Evolutionary conservation across 768 basidiomycete genomes (phyloP).

Genomic region (Fomitopsis serialis): DNA sequence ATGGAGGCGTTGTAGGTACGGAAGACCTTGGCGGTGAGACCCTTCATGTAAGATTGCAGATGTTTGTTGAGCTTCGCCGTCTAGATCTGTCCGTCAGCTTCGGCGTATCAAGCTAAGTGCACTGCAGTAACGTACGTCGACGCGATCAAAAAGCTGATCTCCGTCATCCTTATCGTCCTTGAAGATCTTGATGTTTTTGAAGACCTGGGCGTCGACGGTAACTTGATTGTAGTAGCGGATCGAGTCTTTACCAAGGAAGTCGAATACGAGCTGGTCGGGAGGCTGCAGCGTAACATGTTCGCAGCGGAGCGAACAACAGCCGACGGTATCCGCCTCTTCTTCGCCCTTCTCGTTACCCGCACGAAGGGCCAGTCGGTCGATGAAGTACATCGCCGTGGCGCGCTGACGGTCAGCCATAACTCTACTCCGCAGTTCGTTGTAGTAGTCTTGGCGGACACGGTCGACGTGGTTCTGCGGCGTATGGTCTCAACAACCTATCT

Average conservation of each 20-base stretch:
- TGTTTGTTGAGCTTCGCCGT: conserved; percentile 88
- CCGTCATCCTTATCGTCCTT: conserved; percentile 87
- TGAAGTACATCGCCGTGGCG: conserved; percentile 99
- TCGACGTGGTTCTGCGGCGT: conserved; percentile 78
- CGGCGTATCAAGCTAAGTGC: neutral
- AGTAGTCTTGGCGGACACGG: conserved; percentile 86
- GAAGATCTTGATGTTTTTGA: conserved; percentile 97
- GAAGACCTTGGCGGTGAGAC: conserved; percentile 97
- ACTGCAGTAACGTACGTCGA: conserved; percentile 58
- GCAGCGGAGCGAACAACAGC: conserved; percentile 95
- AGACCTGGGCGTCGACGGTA: conserved; percentile 84
- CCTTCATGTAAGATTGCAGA: conserved; percentile 90
- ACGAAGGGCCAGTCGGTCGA: conserved; percentile 93
- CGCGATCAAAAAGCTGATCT: conserved; percentile 91
- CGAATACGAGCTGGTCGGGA: conserved; percentile 86
- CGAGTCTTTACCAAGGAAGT: conserved; percentile 98
- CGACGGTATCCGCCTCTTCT: conserved; percentile 98
- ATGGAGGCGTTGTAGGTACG: conserved; percentile 99
- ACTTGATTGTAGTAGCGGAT: conserved; percentile 96
- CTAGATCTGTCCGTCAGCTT: conserved; percentile 32
- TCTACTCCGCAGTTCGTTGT: conserved; percentile 77
- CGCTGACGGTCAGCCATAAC: conserved; percentile 94
- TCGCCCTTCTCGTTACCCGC: conserved; percentile 99
- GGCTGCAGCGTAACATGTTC: conserved; percentile 93
- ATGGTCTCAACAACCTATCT: neutral